A percentile compares a stretch with the other conserved stretches of the same genome.
These are phyloP conservation scores for Xylariales sp. DNA, from an alignment of 2,329 filamentous ascomycete genomes.

Conservation along the genomic window DNA sequence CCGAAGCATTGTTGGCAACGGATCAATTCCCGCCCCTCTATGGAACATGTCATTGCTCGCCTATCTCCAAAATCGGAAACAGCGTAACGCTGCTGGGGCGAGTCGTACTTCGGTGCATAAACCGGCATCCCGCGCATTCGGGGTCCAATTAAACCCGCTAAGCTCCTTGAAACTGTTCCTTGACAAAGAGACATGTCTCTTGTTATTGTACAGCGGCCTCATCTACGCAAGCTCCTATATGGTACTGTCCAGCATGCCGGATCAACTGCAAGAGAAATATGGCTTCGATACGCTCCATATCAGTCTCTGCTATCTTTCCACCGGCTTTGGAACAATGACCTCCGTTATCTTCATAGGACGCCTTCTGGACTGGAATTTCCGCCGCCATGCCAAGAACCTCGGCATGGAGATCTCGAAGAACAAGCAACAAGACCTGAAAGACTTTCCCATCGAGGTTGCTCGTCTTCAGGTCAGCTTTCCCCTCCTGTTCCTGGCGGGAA, in stretches of 20 bases:
- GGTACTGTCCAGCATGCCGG: conserved; percentile 45
- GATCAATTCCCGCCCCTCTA: not conserved
- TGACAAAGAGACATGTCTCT: conserved; percentile 51
- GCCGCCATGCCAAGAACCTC: conserved; percentile 54
- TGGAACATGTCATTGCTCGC: not conserved
- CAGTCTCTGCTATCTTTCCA: conserved; percentile 49
- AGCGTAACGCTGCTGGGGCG: conserved; percentile 31
- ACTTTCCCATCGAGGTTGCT: conserved; percentile 49
- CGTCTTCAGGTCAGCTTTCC: conserved; percentile 50
- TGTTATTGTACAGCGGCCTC: conserved; percentile 46
- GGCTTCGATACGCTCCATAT: conserved; percentile 43
- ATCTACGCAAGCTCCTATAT: conserved; percentile 53
- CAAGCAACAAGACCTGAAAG: conserved; percentile 44
- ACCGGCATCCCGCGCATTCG: conserved; percentile 27
- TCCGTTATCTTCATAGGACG: conserved; percentile 49
- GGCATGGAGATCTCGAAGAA: conserved; percentile 56
- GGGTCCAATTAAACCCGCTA: conserved; percentile 40
- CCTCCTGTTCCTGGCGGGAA: conserved; percentile 48
- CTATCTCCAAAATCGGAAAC: conserved; percentile 27
- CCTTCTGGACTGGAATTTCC: conserved; percentile 61
- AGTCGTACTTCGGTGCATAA: conserved; percentile 20
- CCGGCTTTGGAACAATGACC: conserved; percentile 43
- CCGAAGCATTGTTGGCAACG: conserved; percentile 9
- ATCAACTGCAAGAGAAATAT: conserved; percentile 45
- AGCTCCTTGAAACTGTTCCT: conserved; percentile 47